These are phyloP conservation scores for Phytophthora cactorum DNA, from an alignment of 352 stramenopile species.

Conservation along the genomic window DNA sequence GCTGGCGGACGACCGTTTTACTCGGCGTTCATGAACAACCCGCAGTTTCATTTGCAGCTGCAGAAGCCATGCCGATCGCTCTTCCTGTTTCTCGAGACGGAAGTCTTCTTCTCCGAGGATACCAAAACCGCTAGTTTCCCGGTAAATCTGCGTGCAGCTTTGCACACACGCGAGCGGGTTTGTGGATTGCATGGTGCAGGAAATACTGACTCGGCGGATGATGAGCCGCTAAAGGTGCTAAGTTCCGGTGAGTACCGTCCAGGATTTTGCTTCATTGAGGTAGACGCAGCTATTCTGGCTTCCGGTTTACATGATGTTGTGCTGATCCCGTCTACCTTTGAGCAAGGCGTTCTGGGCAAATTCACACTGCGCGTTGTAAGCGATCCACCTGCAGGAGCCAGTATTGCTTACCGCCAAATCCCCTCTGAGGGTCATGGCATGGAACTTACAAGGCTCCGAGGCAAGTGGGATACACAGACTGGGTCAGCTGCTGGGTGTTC, in stretches of 20 bases:
- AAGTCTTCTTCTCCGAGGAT: constrained; percentile 46
- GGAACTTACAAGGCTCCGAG: constrained; percentile 43
- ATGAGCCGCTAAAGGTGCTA: constrained; percentile 40
- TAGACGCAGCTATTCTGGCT: constrained; percentile 37
- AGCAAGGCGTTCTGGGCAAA: constrained; percentile 40
- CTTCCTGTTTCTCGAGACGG: constrained; percentile 69
- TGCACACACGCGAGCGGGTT: constrained; percentile 55
- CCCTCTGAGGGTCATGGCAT: constrained; percentile 64
- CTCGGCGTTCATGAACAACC: constrained; percentile 84
- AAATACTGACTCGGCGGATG: constrained; percentile 13
- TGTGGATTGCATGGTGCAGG: constrained; percentile 45
- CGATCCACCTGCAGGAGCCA: constrained; percentile 49
- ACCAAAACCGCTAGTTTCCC: constrained; percentile 37
- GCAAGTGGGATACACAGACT: constrained; percentile 56
- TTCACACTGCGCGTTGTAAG: constrained; percentile 71
- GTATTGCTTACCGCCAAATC: constrained; percentile 42
- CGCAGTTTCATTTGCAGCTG: constrained; percentile 69
- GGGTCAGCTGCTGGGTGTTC: constrained; percentile 76
- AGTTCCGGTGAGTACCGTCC: constrained; percentile 82
- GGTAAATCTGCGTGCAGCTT: constrained; percentile 71
- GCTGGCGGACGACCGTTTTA: constrained; percentile 75
- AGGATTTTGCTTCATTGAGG: constrained; percentile 78
- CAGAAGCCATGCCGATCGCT: constrained; percentile 43
- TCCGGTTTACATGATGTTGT: constrained; percentile 50
- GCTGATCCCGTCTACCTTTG: constrained; percentile 82